A percentile compares a stretch with the other conserved stretches of the same genome.
Conservation (phyloP, 129 eudicot genomes). For the Daucus carota region DNA sequence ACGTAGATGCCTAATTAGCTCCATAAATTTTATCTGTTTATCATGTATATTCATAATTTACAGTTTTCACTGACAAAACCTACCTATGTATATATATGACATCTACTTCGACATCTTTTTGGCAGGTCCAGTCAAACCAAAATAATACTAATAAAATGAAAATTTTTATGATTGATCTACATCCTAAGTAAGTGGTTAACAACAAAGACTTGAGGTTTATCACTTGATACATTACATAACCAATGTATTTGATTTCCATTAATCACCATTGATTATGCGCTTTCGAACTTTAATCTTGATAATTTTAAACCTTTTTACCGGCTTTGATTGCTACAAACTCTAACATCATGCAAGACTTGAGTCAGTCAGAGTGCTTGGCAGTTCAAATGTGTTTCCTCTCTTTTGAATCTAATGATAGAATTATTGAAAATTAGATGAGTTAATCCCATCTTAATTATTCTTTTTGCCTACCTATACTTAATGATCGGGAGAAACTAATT, state of each 20-base stretch:
- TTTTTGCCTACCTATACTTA: background rate
- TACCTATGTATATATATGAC: too few relatives aligned
- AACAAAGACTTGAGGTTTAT: background rate
- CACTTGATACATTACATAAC: conserved; percentile 1
- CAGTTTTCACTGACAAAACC: too few relatives aligned
- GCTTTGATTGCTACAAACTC: background rate
- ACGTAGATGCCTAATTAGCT: too few relatives aligned
- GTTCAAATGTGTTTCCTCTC: background rate
- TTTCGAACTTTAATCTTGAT: background rate
- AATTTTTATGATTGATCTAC: background rate
- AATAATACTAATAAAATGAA: background rate
- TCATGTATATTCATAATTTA: too few relatives aligned
- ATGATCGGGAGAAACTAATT: background rate
- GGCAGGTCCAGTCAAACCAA: background rate
- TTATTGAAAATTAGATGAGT: background rate
- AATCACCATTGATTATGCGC: background rate
- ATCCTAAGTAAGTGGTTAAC: background rate
- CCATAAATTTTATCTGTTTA: too few relatives aligned
- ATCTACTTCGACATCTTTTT: background rate
- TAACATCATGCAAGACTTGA: background rate
- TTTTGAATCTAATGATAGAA: background rate
- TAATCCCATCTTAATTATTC: background rate
- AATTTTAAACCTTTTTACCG: background rate
- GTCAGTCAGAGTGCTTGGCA: background rate
- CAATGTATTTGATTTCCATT: background rate